Evolutionary conservation across 805 yeast species (phyloP).

Genomic region (Schwanniomyces yamadae): DNA sequence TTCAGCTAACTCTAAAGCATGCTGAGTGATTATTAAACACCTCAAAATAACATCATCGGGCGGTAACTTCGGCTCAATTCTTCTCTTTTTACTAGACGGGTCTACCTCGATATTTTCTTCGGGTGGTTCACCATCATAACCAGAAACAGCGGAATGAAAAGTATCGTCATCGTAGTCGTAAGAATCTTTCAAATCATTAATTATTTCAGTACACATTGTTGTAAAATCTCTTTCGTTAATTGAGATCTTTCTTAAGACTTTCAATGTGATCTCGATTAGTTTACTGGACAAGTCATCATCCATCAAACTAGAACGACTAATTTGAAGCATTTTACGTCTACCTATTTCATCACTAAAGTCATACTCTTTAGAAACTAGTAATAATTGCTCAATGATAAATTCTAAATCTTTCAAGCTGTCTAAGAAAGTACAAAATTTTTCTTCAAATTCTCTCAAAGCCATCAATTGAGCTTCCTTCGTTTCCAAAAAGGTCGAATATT

Average conservation of each 20-base stretch:
- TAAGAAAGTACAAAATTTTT: slow-evolving; percentile 26
- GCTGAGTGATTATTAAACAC: slow-evolving; percentile 67
- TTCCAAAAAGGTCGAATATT: slow-evolving; percentile 11
- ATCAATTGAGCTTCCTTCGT: slow-evolving; percentile 10
- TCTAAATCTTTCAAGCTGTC: slow-evolving; percentile 60
- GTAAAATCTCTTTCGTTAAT: slow-evolving; percentile 82
- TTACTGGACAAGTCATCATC: slow-evolving; percentile 55
- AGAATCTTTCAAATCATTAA: slow-evolving; percentile 79
- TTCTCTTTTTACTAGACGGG: slow-evolving; percentile 30
- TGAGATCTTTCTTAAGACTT: slow-evolving; percentile 68
- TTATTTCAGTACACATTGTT: slow-evolving; percentile 79
- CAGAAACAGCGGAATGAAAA: slow-evolving; percentile 46
- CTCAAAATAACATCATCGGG: slow-evolving; percentile 52
- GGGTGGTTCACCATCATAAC: slow-evolving; percentile 22
- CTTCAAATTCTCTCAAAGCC: slow-evolving; percentile 16
- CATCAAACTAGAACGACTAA: slow-evolving; percentile 50
- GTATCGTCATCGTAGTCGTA: slow-evolving; percentile 50
- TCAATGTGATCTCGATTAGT: slow-evolving; percentile 54
- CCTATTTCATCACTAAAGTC: slow-evolving; percentile 93
- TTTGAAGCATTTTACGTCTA: slow-evolving; percentile 66
- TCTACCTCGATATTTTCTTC: slow-evolving; percentile 21
- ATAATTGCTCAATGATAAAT: slow-evolving; percentile 71
- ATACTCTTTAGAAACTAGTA: slow-evolving; percentile 63
- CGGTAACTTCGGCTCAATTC: slow-evolving; percentile 40
- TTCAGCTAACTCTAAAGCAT: slow-evolving; percentile 65